Conservation (phyloP, 257 asterid genomes). For the Solanum tarijense region DNA sequence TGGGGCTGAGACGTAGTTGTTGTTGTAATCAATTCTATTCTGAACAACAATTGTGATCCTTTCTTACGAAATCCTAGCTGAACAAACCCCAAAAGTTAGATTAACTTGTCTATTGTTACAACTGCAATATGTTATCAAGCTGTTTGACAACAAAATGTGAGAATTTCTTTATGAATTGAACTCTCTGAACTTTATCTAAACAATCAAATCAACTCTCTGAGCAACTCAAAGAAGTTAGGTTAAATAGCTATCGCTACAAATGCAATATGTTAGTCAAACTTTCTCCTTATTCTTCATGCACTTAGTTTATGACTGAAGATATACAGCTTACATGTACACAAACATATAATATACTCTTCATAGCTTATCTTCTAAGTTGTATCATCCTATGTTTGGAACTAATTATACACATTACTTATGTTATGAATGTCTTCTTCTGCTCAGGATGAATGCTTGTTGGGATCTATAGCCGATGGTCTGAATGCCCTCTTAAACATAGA, state of each 20-base stretch:
- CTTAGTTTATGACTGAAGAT: not conserved
- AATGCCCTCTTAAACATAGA: constrained; percentile 79
- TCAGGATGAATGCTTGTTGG: constrained; percentile 62
- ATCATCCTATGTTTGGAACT: not conserved
- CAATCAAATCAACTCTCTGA: not conserved
- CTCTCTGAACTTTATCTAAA: not conserved
- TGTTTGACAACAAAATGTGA: not conserved
- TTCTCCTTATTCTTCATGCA: not conserved
- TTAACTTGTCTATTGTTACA: not conserved
- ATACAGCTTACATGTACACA: not conserved
- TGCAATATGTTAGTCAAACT: not conserved
- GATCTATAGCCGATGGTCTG: constrained; percentile 77
- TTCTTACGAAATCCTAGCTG: not conserved
- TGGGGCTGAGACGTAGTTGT: not conserved
- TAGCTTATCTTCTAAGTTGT: not conserved
- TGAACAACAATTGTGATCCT: not conserved
- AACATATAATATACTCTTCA: not conserved
- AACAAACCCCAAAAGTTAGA: not conserved
- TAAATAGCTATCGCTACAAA: not conserved
- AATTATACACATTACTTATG: not conserved
- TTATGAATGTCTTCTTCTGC: not conserved
- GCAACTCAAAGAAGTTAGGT: not conserved
- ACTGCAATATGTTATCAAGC: not conserved
- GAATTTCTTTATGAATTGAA: not conserved
- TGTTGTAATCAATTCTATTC: not conserved